These are phyloP conservation scores for Globisporangium parvum DNA, from an alignment of 352 stramenopile species.

Conservation along the genomic window DNA sequence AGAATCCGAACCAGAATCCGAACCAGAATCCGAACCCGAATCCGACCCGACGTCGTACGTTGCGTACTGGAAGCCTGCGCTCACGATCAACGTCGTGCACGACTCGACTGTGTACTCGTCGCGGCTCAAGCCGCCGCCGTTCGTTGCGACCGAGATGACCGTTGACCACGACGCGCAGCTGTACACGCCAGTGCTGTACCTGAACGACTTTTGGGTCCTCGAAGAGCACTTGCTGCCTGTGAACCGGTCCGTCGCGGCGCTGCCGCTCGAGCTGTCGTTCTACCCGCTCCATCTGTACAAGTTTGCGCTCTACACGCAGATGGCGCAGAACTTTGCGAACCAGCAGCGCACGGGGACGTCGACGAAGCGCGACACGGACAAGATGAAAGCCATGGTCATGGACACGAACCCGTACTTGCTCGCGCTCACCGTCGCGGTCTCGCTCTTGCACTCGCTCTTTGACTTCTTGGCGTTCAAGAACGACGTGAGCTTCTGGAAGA, in stretches of 20 bases:
- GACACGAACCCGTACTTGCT: conserved; percentile 98
- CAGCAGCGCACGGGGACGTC: conserved; percentile 91
- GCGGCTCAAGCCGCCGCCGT: conserved; percentile 52
- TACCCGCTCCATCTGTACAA: conserved; percentile 87
- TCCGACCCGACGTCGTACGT: conserved; percentile 45
- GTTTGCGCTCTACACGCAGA: conserved; percentile 91
- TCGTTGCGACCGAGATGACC: conserved; percentile 54
- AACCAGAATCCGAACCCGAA: conserved; percentile 3
- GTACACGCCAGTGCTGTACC: conserved; percentile 89
- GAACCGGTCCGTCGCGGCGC: conserved; percentile 79
- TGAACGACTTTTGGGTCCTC: conserved; percentile 94
- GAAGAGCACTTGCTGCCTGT: conserved; percentile 83
- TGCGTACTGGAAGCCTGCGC: conserved; percentile 74
- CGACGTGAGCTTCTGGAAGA: conserved; percentile 98
- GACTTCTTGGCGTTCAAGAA: conserved; percentile 99
- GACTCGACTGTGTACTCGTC: conserved; percentile 65
- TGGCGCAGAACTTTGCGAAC: conserved; percentile 89
- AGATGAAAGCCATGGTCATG: conserved; percentile 94
- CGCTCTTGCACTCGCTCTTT: conserved; percentile 96
- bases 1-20: conserved; percentile 12
- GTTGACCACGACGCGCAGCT: conserved; percentile 44
- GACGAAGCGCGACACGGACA: conserved; percentile 86
- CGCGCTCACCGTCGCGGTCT: conserved; percentile 92
- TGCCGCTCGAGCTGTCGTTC: conserved; percentile 85
- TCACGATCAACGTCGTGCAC: conserved; percentile 65